Conservation (phyloP, 2,329 filamentous ascomycete species). For the Trichoderma sp. region DNA sequence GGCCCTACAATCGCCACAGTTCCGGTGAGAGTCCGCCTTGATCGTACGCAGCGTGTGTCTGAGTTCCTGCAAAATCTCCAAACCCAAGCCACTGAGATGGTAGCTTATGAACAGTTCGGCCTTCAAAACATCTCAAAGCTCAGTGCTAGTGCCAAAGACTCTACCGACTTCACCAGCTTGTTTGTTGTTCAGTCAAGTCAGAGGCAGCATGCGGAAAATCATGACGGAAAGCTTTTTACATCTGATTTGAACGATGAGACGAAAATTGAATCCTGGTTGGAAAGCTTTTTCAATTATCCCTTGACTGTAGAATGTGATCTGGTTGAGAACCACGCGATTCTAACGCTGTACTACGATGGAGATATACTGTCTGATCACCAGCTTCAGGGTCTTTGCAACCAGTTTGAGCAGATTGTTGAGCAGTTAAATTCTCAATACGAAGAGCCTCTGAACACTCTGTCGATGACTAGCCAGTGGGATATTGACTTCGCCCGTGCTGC, state of each 20-base stretch:
- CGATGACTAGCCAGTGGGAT: not conserved
- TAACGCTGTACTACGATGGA: slow-evolving; percentile 1
- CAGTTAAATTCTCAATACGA: not conserved
- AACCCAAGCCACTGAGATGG: not conserved
- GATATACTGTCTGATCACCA: not conserved
- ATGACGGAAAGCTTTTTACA: slow-evolving; percentile 22
- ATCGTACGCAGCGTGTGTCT: slow-evolving; percentile 12
- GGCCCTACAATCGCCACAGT: slow-evolving; percentile 34
- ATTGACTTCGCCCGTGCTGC: not conserved
- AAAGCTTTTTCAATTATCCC: slow-evolving; percentile 11
- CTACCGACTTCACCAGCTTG: slow-evolving; percentile 30
- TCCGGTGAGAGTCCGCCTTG: slow-evolving; percentile 26
- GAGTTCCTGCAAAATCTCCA: slow-evolving; percentile 23
- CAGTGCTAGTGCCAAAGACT: slow-evolving; percentile 20
- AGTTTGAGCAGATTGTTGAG: not conserved
- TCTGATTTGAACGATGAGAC: slow-evolving; percentile 15
- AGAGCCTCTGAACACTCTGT: not conserved
- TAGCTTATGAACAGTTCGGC: slow-evolving; percentile 24
- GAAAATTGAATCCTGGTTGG: not conserved
- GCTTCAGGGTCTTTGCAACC: not conserved
- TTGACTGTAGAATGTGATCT: not conserved
- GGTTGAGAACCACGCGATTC: not conserved
- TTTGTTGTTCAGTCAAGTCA: slow-evolving; percentile 29
- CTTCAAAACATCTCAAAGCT: slow-evolving; percentile 25
- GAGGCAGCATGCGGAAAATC: not conserved